Percentiles rank a stretch among this genome's conserved stretches.
These are phyloP conservation scores for Nepenthes alata DNA, from an alignment of 179 eudicot species.

Conservation along the genomic window DNA sequence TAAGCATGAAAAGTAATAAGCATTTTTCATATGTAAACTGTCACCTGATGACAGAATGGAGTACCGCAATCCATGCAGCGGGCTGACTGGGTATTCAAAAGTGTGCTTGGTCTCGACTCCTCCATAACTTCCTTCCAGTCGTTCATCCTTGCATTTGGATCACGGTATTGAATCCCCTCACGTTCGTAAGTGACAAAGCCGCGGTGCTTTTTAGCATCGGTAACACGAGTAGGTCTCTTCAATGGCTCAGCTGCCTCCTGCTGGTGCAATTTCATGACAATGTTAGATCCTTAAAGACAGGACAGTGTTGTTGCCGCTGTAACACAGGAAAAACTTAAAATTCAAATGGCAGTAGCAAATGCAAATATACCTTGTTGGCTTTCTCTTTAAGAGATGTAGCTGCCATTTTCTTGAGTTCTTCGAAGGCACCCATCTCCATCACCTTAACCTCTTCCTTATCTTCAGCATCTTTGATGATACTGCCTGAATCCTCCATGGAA, in stretches of 20 bases:
- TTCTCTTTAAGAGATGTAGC: conserved; percentile 27
- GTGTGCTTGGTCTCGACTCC: conserved; percentile 58
- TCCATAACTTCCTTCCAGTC: conserved; percentile 96
- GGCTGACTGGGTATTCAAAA: conserved; percentile 88
- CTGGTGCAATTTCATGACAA: conserved; percentile 14
- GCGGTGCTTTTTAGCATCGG: conserved; percentile 65
- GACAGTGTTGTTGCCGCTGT: background rate
- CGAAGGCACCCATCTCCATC: conserved; percentile 71
- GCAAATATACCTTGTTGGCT: conserved; percentile 25
- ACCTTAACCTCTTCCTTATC: conserved; percentile 54
- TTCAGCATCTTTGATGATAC: conserved; percentile 39
- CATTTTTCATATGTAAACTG: background rate
- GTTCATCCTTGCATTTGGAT: conserved; percentile 64
- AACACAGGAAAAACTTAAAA: background rate
- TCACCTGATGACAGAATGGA: conserved; percentile 98
- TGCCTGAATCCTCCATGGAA: conserved; percentile 39
- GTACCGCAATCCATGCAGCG: conserved; percentile 99
- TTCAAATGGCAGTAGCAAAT: background rate
- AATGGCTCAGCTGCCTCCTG: conserved; percentile 26
- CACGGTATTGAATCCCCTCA: conserved; percentile 72
- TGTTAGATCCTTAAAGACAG: background rate
- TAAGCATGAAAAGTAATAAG: background rate
- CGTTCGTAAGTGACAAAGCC: conserved; percentile 94
- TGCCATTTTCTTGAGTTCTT: conserved; percentile 78
- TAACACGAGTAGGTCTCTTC: conserved; percentile 56